phyloP scores from a whole-genome alignment of 2,329 filamentous ascomycete genomes.

The Beauveria rudraprayagi region DNA sequence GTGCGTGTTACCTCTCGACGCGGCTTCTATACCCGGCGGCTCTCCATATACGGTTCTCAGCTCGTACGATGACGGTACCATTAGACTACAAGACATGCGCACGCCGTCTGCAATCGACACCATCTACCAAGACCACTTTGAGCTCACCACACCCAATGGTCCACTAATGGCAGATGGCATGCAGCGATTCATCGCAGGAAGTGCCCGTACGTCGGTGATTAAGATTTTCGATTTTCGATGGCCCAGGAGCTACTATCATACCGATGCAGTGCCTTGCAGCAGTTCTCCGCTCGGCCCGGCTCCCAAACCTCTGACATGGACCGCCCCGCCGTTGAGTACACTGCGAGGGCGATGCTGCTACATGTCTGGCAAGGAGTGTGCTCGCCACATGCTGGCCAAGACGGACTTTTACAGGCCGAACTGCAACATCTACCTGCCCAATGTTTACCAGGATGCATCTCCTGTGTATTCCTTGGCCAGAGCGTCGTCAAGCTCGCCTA shows the following conservation, averaged over 20 bases:
- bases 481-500: slow-evolving; percentile 30
- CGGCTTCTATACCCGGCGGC: slow-evolving; percentile 15
- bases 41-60: slow-evolving; percentile 30
- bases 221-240: slow-evolving; percentile 42
- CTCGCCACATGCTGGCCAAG: slow-evolving; percentile 33
- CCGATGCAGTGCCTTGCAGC: slow-evolving; percentile 32
- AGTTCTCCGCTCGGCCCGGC: slow-evolving; percentile 25
- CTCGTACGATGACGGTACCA: slow-evolving; percentile 37
- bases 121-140: slow-evolving; percentile 39
- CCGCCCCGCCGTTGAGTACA: slow-evolving; percentile 13
- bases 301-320: slow-evolving; percentile 21
- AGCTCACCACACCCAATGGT: slow-evolving; percentile 29
- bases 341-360: slow-evolving; percentile 24
- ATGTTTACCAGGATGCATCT: slow-evolving; percentile 14
- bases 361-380: slow-evolving; percentile 23
- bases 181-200: slow-evolving; percentile 36
- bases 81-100: slow-evolving; percentile 30
- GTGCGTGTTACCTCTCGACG: slow-evolving; percentile 31
- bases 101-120: slow-evolving; percentile 31
- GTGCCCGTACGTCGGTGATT: slow-evolving; percentile 27
- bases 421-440: slow-evolving; percentile 30
- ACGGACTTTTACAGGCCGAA: slow-evolving; percentile 35
- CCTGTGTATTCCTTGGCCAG: slow-evolving; percentile 33
- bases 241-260: slow-evolving; percentile 35
- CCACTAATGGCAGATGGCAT: slow-evolving; percentile 32